Evolutionary conservation across 768 basidiomycete species (phyloP).

Genomic region (Rhodotorula toruloides): DNA sequence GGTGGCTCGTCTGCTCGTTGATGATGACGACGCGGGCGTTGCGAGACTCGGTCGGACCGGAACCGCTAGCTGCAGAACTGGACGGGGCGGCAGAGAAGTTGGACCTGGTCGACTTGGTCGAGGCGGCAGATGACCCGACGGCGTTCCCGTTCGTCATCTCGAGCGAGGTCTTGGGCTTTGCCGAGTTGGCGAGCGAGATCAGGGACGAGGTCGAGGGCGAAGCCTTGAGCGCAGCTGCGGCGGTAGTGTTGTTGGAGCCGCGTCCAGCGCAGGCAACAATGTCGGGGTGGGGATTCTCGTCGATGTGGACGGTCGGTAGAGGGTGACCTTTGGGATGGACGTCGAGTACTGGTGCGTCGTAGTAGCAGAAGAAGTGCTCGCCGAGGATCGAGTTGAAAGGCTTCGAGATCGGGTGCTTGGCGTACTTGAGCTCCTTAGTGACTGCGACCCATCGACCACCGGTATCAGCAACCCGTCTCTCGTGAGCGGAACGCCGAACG

Average conservation of each 20-base stretch:
- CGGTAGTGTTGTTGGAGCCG: conserved; percentile 1
- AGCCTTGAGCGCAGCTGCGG: conserved; percentile 14
- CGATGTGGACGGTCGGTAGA: conserved; percentile 45
- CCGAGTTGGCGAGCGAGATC: conserved; percentile 42
- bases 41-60: conserved; percentile 53
- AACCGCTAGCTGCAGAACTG: not conserved
- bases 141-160: conserved; percentile 9
- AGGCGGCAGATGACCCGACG: conserved; percentile 7
- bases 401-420: conserved; percentile 58
- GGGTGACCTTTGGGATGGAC: conserved; percentile 45
- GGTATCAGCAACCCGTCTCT: too few species aligned
- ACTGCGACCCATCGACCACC: too few species aligned
- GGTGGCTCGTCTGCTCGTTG: conserved; percentile 67
- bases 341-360: conserved; percentile 45
- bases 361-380: conserved; percentile 50
- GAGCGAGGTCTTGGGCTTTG: conserved; percentile 54
- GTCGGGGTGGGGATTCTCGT: conserved; percentile 35
- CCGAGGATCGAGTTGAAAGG: conserved; percentile 53
- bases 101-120: not conserved
- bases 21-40: conserved; percentile 39
- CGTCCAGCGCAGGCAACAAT: conserved; percentile 29
- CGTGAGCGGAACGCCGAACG: not conserved
- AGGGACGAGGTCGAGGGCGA: conserved; percentile 7
- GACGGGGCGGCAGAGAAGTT: not conserved
- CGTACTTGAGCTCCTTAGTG: conserved; percentile 34